Percentiles rank a stretch among this genome's conserved stretches.
phyloP scores from a whole-genome alignment of 495 filamentous ascomycete genomes.

The Podospora conica region DNA sequence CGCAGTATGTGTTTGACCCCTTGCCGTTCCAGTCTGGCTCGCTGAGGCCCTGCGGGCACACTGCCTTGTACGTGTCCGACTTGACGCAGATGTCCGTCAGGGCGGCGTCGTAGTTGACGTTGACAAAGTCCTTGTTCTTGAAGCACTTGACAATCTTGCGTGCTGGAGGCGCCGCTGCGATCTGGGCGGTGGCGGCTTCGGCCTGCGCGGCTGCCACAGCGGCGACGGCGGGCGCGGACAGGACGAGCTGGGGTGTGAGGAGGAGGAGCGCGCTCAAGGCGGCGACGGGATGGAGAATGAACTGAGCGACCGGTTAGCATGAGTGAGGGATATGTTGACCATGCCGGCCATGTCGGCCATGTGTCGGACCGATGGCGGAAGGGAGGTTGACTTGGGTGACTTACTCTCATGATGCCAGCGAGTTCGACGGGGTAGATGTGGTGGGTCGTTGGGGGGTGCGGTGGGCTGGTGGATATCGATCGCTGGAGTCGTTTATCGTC shows the following conservation, averaged over 20 bases:
- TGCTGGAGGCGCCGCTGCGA: not conserved
- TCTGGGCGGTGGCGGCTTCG: not conserved
- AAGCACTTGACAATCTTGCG: not conserved
- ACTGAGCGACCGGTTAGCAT: not conserved
- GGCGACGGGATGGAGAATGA: not conserved
- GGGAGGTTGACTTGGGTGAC: not conserved
- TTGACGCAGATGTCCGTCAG: conserved; percentile 12
- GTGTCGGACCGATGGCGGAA: not conserved
- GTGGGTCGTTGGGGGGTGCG: not conserved
- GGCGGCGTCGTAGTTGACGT: not conserved
- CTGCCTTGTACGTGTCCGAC: conserved; percentile 14
- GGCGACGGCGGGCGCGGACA: not conserved
- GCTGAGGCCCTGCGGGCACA: not conserved
- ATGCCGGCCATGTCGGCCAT: not conserved
- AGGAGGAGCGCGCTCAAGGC: not conserved
- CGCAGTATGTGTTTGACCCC: not conserved
- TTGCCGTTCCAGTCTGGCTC: not conserved
- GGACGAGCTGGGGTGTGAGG: not conserved
- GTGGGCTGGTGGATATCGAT: not conserved
- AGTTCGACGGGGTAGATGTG: not conserved
- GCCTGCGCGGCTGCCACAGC: not conserved
- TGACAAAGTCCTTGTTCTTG: not conserved
- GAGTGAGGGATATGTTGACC: not conserved
- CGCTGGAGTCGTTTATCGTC: not conserved
- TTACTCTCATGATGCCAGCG: not conserved